A percentile compares a stretch with the other conserved stretches of the same genome.
phyloP scores from a whole-genome alignment of 1,284 basidiomycete species.

The Pholiota adiposa region DNA sequence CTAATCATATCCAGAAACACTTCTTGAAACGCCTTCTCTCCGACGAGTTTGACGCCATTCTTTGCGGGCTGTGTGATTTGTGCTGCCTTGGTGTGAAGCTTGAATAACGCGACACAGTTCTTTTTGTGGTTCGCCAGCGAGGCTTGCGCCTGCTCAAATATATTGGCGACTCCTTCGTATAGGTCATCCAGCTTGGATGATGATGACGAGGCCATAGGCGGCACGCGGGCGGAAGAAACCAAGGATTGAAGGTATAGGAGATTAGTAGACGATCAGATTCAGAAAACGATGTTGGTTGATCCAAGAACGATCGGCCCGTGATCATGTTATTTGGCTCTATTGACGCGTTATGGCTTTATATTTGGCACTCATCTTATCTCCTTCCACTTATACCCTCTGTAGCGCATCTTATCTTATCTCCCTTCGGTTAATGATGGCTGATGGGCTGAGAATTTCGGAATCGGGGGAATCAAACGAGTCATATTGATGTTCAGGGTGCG shows the following conservation, averaged over 20 bases:
- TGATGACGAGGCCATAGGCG: slow-evolving; percentile 11
- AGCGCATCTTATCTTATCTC: slow-evolving; percentile 7
- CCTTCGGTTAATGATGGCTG: neutral
- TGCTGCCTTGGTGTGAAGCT: slow-evolving; percentile 75
- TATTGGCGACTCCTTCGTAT: slow-evolving; percentile 36
- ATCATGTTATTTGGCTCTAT: slow-evolving; percentile 27
- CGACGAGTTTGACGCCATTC: slow-evolving; percentile 64
- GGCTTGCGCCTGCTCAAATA: slow-evolving; percentile 79
- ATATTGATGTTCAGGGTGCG: slow-evolving; percentile 16
- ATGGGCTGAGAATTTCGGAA: slow-evolving; percentile 11
- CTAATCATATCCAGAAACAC: slow-evolving; percentile 74
- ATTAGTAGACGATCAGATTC: slow-evolving; percentile 16
- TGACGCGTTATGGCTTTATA: slow-evolving; percentile 34
- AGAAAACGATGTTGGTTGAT: slow-evolving; percentile 14
- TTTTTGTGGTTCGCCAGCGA: slow-evolving; percentile 84
- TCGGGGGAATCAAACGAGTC: slow-evolving; percentile 20
- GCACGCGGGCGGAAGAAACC: neutral
- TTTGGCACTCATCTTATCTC: slow-evolving; percentile 15
- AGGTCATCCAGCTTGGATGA: slow-evolving; percentile 30
- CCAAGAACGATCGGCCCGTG: slow-evolving; percentile 11
- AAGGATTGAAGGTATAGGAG: neutral
- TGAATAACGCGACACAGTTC: slow-evolving; percentile 87
- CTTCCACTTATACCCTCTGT: neutral
- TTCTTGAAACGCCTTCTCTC: slow-evolving; percentile 83
- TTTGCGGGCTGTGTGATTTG: slow-evolving; percentile 58